phyloP scores from a whole-genome alignment of 2,329 filamentous ascomycete genomes.

The Zymoseptoria crescenta region DNA sequence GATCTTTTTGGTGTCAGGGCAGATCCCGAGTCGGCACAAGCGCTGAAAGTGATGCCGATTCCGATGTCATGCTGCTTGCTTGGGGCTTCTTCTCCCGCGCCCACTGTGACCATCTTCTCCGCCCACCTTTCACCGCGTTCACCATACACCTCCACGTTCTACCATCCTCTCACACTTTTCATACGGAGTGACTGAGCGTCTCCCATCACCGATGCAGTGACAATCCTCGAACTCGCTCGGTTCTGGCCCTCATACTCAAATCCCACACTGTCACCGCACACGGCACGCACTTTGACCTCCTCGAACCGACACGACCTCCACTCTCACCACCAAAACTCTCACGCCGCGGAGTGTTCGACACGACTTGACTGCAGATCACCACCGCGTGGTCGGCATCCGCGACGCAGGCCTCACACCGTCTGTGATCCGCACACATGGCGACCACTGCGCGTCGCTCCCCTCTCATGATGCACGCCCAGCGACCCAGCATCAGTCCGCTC shows the following conservation, averaged over 20 bases:
- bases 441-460: conserved; percentile 1
- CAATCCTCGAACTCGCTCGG: background rate
- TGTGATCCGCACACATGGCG: background rate
- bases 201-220: background rate
- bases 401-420: background rate
- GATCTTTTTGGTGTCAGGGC: background rate
- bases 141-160: background rate
- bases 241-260: background rate
- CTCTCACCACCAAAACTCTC: background rate
- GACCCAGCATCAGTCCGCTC: conserved; percentile 29
- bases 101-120: background rate
- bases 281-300: background rate
- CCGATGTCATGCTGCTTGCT: background rate
- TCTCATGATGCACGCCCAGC: conserved; percentile 16
- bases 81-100: background rate
- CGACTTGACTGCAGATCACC: background rate
- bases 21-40: background rate
- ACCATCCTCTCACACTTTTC: background rate
- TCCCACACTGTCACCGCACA: background rate
- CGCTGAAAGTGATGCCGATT: background rate
- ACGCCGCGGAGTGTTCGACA: background rate
- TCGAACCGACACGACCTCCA: background rate
- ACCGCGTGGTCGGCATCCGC: background rate
- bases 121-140: background rate
- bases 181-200: background rate